Base-by-base conservation (phyloP, 768 basidiomycete species). In the Termitomyces heimii region DNA sequence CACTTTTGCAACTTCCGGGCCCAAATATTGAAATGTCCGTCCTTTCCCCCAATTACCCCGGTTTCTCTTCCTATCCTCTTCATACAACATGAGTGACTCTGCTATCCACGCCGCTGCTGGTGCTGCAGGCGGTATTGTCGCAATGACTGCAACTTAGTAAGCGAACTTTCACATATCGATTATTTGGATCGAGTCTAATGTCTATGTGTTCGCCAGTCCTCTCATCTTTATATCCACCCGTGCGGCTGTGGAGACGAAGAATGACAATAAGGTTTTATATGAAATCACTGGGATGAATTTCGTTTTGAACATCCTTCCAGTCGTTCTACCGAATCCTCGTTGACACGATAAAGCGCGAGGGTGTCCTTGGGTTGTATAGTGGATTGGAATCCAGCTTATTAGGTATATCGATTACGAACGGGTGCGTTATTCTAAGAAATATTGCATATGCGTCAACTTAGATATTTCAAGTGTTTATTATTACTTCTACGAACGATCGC, bases 391-490 rank as follows among this genome's bases (percentile, higher is more conserved):
- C 93, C 14, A 90, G 89, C 65, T 74, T 99, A 55, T 73, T 94
- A 37, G 96, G 94, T 6, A 92, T 99, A 61, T 93, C 92, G 5
- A 79, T 97, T 34, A 97, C 97, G 20, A 98, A 98, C 64, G 89
- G 89, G 92, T 89, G 63, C 52, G 80, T 67, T 35, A 54, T 40
- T 2, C 7, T 16, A 10, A 18, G 1, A 31, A 42, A 4, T 20
- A 31, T 44, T 3, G 26, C 13, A 34, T 22, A 32, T 49, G n/a
- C 24, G 40, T 44, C 18, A 51, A 37, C 37, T 46, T 51, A 54
- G 44, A 40, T n/a, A 47, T 20, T 56, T 54, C 55, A 54, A 94
- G 94, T 2, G 88, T 92, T 6, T 98, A 97, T 68, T 98, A 98
- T 73, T 93, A 90, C 71, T 94, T 90, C 76, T 93, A 92, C 66